A percentile compares a stretch with the other conserved stretches of the same genome.
Evolutionary conservation across 768 basidiomycete species (phyloP).

Genomic region (Thelephora ganbajun): DNA sequence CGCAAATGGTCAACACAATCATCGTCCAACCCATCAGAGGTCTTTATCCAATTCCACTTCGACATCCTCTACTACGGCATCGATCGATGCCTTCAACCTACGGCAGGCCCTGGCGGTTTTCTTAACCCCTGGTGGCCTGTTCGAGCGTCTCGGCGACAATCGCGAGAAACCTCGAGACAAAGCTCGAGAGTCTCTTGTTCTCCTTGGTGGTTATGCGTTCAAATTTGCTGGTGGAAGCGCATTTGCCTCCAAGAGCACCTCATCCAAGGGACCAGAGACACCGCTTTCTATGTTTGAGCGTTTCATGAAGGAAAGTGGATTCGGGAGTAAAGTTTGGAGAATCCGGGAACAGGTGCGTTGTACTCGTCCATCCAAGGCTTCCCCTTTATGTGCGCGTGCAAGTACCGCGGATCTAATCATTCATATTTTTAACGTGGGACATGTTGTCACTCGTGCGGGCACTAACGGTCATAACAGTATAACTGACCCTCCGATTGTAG

Average conservation of each 20-base stretch:
- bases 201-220: slow-evolving; percentile 62
- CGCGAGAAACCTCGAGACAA: slow-evolving; percentile 59
- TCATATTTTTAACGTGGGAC: slow-evolving; percentile 18
- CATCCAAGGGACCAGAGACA: slow-evolving; percentile 53
- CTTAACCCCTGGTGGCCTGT: slow-evolving; percentile 59
- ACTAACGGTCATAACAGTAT: background rate
- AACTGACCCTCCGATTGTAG: slow-evolving; percentile 9
- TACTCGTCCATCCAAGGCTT: background rate
- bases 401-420: too few relatives aligned
- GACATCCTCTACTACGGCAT: slow-evolving; percentile 29
- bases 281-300: slow-evolving; percentile 60
- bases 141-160: slow-evolving; percentile 72
- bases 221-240: slow-evolving; percentile 24
- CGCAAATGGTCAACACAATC: slow-evolving; percentile 17
- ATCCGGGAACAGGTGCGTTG: slow-evolving; percentile 70
- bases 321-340: slow-evolving; percentile 75
- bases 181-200: slow-evolving; percentile 64
- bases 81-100: slow-evolving; percentile 42
- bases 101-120: slow-evolving; percentile 58
- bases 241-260: slow-evolving; percentile 27
- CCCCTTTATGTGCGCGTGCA: background rate
- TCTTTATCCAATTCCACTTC: slow-evolving; percentile 32
- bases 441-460: background rate
- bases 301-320: slow-evolving; percentile 53
- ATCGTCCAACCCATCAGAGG: slow-evolving; percentile 12